Evolutionary conservation across 495 filamentous ascomycete genomes (phyloP), one percentile per base, ranked within the genome.

Genomic region (Penicillium samsonianum): DNA sequence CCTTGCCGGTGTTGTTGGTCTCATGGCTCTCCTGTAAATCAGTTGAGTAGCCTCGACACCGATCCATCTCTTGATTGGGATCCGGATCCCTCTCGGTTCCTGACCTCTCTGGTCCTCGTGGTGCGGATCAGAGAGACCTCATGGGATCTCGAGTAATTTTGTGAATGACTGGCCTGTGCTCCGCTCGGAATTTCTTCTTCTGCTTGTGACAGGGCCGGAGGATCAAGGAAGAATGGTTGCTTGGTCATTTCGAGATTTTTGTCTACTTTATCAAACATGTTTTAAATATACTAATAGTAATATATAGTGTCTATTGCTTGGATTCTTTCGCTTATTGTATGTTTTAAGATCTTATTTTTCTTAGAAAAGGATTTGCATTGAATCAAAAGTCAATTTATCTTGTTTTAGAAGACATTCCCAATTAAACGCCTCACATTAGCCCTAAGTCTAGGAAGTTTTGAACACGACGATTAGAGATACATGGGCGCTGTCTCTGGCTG

Each of bases 1-100:
- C 56, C 64, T 77, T 51, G 68, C 69, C 57, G 74, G 67, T 61
- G 50, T 77, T 43, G 68, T 75, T 64, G 73, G 64, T 25, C 23
- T 73, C 57, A 74, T 77, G 71, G 70, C 67, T 59, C 57, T 77
- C 45, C 67, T 77, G 56, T 77, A 74, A 69, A 69, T 56, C 46
- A 56, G 55, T 57, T 55, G 53, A 54, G 55, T 26, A 51, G 7
- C 19, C 33, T 31, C 45, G 51, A 57, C 38, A 9, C 7, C 4
- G 20, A 22, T 25, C 58, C 51, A 47, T 30, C 41, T 44, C 41
- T 16, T 22, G 1, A 35, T 8, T n/a, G 43, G 51, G 47, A 51
- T 38, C 49, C 16, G 37, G 19, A 17, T 17, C 16, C 37, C 46
- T 33, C 26, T 45, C 35, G 20, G 33, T 50, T 52, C 40, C 40